phyloP scores from a whole-genome alignment of 2,329 filamentous ascomycete genomes.

The Colletotrichum tamarilloi region DNA sequence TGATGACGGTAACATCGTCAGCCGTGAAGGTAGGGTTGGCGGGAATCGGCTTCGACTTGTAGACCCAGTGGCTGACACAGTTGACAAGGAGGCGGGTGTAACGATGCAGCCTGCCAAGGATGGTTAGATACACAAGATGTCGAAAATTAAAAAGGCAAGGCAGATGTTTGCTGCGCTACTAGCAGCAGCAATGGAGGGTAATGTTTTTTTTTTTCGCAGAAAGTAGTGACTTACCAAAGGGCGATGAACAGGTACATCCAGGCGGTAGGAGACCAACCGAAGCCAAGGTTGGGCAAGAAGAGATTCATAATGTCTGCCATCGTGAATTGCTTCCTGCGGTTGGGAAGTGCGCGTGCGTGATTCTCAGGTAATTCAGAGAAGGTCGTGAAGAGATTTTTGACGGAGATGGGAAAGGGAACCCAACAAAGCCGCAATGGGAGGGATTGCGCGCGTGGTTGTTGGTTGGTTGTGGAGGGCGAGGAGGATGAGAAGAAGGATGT shows the following conservation, averaged over 20 bases:
- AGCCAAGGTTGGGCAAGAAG: constrained; percentile 31
- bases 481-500: background rate
- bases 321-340: background rate
- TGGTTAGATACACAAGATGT: constrained; percentile 36
- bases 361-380: background rate
- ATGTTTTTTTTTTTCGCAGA: background rate
- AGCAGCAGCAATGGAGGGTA: background rate
- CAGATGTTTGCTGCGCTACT: too few species aligned
- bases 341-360: background rate
- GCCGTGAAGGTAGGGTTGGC: constrained; percentile 82
- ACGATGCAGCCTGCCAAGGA: constrained; percentile 77
- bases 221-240: constrained; percentile 57
- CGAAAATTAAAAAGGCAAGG: background rate
- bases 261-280: constrained; percentile 31
- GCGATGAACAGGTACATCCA: constrained; percentile 37
- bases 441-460: background rate
- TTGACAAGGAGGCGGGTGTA: constrained; percentile 90
- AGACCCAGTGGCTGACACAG: constrained; percentile 85
- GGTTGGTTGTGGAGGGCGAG: background rate
- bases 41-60: constrained; percentile 86
- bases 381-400: background rate
- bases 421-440: background rate
- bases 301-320: constrained; percentile 31
- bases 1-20: constrained; percentile 91
- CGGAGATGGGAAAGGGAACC: background rate